Base-by-base conservation (phyloP, 2,329 filamentous ascomycete species). In the Aspergillus glaucus region DNA sequence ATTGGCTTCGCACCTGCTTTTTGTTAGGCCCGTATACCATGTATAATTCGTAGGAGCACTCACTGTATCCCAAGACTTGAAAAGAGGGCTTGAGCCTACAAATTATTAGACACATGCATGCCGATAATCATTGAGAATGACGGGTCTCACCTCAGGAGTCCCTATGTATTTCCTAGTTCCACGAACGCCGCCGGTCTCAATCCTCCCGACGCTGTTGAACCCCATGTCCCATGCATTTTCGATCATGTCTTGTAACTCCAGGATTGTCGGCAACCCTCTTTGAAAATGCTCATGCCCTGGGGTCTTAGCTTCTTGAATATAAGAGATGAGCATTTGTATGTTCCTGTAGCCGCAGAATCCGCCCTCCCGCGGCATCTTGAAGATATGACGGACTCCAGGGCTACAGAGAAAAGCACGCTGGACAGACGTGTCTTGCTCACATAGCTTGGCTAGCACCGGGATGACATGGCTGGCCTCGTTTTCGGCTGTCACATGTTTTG, bases 81-180 rank as follows among this genome's bases (percentile, higher is more conserved):
- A 57, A 95, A 86, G 56, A 95, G 78, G 6, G 90, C 88, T 66
- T 92, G 81, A 5, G 87, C 89, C 86, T 90, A 46, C 28, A 21
- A n/a, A 4, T 17, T 10, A 34, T 52, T 48, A 60, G 50, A 54
- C 53, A 37, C 19, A 43, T 45, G 3, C 24, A 12, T 21, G 12
- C n/a, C 14, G 7, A 37, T 5, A 22, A 19, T 3, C 24, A 15
- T 22, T n/a, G 26, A 19, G 2, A 44, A 30, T 26, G 8, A 12
- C 8, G 34, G 40, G 8, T 53, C 64, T 56, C 73, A 88, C 87
- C 75, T 97, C 92, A 7, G 88, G 84, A 1, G 92, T 96, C 14
- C 92, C 92, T 58, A 97, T 97, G 63, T 93, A 97, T 67, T 96
- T 97, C 51, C 93, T 81, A 0, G 91, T 95, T n/a, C 85, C 85